These are phyloP conservation scores for Saccharomyces hybrid DNA, from an alignment of 1,139 yeast species.

Conservation along the genomic window DNA sequence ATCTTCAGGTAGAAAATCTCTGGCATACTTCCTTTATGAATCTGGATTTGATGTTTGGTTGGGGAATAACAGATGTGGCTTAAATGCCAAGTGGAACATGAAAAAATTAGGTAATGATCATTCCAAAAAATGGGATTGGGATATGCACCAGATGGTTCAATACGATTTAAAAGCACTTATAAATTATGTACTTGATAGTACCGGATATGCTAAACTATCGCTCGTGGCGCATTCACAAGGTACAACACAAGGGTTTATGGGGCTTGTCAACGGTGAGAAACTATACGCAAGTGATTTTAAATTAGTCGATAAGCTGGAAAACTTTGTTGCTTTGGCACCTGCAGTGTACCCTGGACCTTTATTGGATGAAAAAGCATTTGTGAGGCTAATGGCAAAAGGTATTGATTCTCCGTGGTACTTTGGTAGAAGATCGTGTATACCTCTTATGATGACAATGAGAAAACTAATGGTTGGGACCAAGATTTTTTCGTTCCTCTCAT, in stretches of 20 bases:
- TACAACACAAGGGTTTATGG: conserved; percentile 72
- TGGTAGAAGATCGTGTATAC: conserved; percentile 57
- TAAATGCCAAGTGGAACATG: conserved; percentile 53
- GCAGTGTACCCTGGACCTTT: conserved; percentile 83
- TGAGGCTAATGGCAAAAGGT: conserved; percentile 35
- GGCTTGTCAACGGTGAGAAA: conserved; percentile 39
- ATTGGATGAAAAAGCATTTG: conserved; percentile 50
- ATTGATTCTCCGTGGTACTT: conserved; percentile 44
- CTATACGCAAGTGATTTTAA: conserved; percentile 36
- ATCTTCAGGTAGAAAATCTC: conserved; percentile 69
- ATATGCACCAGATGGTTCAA: conserved; percentile 68
- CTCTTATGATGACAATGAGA: conserved; percentile 49
- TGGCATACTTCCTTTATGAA: conserved; percentile 56
- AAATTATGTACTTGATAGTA: conserved; percentile 45
- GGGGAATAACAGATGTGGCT: conserved; percentile 87
- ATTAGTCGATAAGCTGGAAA: conserved; percentile 45
- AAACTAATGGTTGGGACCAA: conserved; percentile 40
- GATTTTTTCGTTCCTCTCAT: conserved; percentile 60
- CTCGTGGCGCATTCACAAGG: conserved; percentile 90
- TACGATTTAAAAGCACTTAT: conserved; percentile 72
- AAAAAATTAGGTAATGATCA: conserved; percentile 34
- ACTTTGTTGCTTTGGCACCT: conserved; percentile 77
- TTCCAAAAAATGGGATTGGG: conserved; percentile 79
- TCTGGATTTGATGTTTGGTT: conserved; percentile 86
- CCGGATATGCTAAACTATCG: conserved; percentile 42